A percentile compares a stretch with the other conserved stretches of the same genome.
phyloP scores from a whole-genome alignment of 2,329 filamentous ascomycete genomes.

The Dactylellina drechsleri region DNA sequence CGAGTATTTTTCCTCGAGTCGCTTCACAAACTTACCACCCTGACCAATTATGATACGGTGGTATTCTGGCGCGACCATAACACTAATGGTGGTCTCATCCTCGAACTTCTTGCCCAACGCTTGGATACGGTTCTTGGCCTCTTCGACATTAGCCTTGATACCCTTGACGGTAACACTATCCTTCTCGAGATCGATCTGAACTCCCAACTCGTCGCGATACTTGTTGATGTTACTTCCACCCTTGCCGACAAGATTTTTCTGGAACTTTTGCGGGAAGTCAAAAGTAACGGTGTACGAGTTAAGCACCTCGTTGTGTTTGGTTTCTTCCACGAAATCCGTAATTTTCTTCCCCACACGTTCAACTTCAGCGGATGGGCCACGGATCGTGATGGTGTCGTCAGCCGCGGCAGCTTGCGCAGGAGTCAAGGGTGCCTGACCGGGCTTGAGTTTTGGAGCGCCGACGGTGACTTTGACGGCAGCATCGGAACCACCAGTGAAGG shows the following conservation, averaged over 20 bases:
- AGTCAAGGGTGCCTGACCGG: slow-evolving; percentile 50
- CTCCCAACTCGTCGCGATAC: slow-evolving; percentile 75
- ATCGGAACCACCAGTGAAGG: slow-evolving; percentile 57
- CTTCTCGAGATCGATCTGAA: slow-evolving; percentile 87
- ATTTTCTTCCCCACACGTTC: slow-evolving; percentile 73
- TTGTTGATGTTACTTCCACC: slow-evolving; percentile 76
- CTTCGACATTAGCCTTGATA: slow-evolving; percentile 91
- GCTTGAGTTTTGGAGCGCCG: slow-evolving; percentile 56
- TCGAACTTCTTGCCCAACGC: slow-evolving; percentile 82
- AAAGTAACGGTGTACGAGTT: slow-evolving; percentile 75
- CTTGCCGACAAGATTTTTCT: slow-evolving; percentile 81
- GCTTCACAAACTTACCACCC: slow-evolving; percentile 86
- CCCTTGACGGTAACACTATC: slow-evolving; percentile 96
- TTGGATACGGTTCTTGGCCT: slow-evolving; percentile 82
- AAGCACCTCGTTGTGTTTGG: slow-evolving; percentile 69
- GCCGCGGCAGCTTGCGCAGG: slow-evolving; percentile 42
- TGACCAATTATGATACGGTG: slow-evolving; percentile 93
- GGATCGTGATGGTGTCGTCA: slow-evolving; percentile 57
- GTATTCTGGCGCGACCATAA: slow-evolving; percentile 93
- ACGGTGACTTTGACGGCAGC: slow-evolving; percentile 56
- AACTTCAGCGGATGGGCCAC: slow-evolving; percentile 63
- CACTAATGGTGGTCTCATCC: slow-evolving; percentile 84
- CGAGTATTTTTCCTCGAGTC: slow-evolving; percentile 89
- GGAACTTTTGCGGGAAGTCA: slow-evolving; percentile 93
- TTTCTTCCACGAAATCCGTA: slow-evolving; percentile 73